These are phyloP conservation scores for Leccinum huronense DNA, from an alignment of 1,284 basidiomycete species.

Conservation along the genomic window DNA sequence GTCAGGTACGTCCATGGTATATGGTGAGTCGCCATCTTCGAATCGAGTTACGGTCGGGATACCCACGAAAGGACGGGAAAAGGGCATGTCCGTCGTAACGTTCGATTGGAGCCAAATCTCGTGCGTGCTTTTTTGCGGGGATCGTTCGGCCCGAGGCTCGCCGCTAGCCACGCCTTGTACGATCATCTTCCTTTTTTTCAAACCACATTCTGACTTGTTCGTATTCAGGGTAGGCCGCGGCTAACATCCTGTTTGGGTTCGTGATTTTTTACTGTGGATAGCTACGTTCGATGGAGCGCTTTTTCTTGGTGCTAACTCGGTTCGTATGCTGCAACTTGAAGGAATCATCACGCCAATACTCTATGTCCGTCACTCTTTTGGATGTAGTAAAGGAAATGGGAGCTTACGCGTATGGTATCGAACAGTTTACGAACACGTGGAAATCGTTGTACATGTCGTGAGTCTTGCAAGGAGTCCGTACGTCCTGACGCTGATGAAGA, in stretches of 20 bases:
- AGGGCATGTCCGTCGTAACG: constrained; percentile 49
- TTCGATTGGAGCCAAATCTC: constrained; percentile 55
- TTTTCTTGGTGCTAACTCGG: constrained; percentile 21
- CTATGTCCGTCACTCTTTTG: constrained; percentile 26
- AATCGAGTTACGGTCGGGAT: not conserved
- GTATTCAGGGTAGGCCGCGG: constrained; percentile 48
- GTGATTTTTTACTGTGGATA: constrained; percentile 51
- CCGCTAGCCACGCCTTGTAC: constrained; percentile 39
- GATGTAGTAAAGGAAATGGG: not conserved
- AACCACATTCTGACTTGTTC: not conserved
- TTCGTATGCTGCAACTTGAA: constrained; percentile 17
- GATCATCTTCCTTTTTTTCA: not conserved
- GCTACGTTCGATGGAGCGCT: not conserved
- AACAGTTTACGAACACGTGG: constrained; percentile 48
- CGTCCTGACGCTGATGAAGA: not conserved
- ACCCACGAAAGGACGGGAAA: not conserved
- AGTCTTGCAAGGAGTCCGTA: constrained; percentile 3
- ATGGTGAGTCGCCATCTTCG: constrained; percentile 28
- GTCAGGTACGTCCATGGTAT: constrained; percentile 38
- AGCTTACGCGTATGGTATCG: constrained; percentile 37
- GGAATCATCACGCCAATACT: constrained; percentile 57
- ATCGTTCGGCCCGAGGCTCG: constrained; percentile 32
- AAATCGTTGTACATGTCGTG: constrained; percentile 44
- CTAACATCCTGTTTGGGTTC: constrained; percentile 68
- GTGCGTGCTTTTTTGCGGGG: constrained; percentile 15